Conservation (phyloP, 768 basidiomycete species). For the Lactarius pseudohatsudake region DNA sequence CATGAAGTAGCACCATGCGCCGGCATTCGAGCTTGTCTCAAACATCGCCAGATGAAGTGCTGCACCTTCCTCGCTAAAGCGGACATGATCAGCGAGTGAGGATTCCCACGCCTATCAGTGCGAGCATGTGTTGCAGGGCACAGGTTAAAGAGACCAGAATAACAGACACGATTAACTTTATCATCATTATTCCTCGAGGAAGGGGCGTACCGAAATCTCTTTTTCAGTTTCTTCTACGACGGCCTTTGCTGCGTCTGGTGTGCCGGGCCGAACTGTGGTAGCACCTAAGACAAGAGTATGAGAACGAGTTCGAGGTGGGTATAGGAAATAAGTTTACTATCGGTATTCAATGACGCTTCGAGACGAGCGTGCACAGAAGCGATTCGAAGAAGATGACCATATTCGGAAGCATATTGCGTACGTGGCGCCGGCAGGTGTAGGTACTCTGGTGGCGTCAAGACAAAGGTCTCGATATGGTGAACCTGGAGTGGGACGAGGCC, state of each 20-base stretch:
- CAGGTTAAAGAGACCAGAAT: not conserved
- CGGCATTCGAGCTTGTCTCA: conserved; percentile 73
- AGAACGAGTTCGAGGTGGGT: conserved; percentile 5
- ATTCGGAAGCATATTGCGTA: conserved; percentile 65
- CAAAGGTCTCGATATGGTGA: not conserved
- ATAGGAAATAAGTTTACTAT: conserved; percentile 40
- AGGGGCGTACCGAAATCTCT: conserved; percentile 24
- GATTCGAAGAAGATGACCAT: conserved; percentile 73
- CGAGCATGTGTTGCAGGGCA: not conserved
- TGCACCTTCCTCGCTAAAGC: conserved; percentile 68
- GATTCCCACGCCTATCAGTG: conserved; percentile 58
- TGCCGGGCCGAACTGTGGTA: not conserved
- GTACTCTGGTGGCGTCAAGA: conserved; percentile 50
- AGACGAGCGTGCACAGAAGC: conserved; percentile 62
- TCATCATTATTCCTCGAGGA: not conserved
- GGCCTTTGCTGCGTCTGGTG: conserved; percentile 11
- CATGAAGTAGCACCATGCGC: conserved; percentile 78
- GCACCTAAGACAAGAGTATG: not conserved
- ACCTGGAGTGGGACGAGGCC: conserved; percentile 3
- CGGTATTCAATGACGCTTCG: conserved; percentile 48
- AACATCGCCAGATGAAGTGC: conserved; percentile 72
- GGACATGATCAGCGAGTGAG: conserved; percentile 68
- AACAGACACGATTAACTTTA: conserved; percentile 1
- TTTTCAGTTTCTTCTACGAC: conserved; percentile 23
- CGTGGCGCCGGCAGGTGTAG: conserved; percentile 61